Evolutionary conservation across 495 filamentous ascomycete species (phyloP).

Genomic region (Neurospora africana): DNA sequence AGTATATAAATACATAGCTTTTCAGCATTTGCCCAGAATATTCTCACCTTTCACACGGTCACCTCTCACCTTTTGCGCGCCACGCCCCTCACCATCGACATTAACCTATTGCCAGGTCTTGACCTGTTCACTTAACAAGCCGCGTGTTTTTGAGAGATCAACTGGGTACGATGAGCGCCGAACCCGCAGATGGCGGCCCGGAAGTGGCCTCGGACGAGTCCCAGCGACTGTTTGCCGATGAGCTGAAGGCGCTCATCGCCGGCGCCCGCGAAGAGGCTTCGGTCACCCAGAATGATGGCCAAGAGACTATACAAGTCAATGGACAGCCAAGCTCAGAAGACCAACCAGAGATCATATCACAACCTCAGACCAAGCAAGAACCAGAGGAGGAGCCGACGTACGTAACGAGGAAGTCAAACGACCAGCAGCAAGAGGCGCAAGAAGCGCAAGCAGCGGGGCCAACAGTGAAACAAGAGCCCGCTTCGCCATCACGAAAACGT

Average conservation of each 20-base stretch:
- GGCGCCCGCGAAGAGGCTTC: neutral
- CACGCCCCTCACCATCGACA: neutral
- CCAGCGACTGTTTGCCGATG: neutral
- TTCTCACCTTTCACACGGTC: neutral
- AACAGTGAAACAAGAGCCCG: neutral
- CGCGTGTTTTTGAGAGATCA: neutral
- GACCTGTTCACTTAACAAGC: neutral
- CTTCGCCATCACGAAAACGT: slow-evolving; percentile 3
- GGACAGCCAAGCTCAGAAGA: neutral
- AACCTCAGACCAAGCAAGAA: neutral
- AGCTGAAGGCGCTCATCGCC: neutral
- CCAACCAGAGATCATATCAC: neutral
- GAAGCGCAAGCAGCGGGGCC: neutral
- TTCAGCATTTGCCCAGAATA: neutral
- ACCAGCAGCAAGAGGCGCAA: neutral
- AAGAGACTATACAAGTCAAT: neutral
- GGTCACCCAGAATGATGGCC: neutral
- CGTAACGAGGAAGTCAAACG: neutral
- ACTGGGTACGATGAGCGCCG: neutral
- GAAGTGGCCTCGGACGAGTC: neutral
- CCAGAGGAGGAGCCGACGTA: neutral
- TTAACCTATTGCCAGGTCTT: neutral
- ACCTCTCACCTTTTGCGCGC: neutral
- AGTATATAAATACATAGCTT: neutral
- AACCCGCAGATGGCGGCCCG: neutral